A percentile compares a stretch with the other conserved stretches of the same genome.
Evolutionary conservation across 768 basidiomycete species (phyloP).

Genomic region (Coprinopsis strossmayeri): DNA sequence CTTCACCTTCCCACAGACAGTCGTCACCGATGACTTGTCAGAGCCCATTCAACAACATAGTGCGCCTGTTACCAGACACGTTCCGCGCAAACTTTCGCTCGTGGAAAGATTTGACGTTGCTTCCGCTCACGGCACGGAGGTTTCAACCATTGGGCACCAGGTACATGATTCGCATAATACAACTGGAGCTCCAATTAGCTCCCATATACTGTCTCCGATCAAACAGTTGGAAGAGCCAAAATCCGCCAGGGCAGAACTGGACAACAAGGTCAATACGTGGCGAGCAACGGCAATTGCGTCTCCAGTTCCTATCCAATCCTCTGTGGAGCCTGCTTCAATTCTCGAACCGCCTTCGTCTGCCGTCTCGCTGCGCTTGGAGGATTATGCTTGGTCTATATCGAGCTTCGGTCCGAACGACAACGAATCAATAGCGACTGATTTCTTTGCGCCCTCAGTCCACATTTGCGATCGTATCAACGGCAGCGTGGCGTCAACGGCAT

Average conservation of each 20-base stretch:
- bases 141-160: slow-evolving; percentile 9
- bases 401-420: slow-evolving; percentile 50
- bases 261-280: slow-evolving; percentile 61
- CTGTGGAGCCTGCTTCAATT: slow-evolving; percentile 34
- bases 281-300: slow-evolving; percentile 44
- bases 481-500: slow-evolving; percentile 50
- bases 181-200: slow-evolving; percentile 17
- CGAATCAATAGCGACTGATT: not conserved
- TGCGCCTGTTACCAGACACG: slow-evolving; percentile 36
- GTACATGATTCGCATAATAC: slow-evolving; percentile 22
- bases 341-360: slow-evolving; percentile 32
- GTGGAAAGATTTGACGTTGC: slow-evolving; percentile 53
- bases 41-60: slow-evolving; percentile 30
- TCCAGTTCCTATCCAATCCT: slow-evolving; percentile 42
- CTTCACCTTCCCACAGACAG: slow-evolving; percentile 22
- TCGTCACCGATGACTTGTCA: slow-evolving; percentile 30
- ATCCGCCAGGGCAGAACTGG: slow-evolving; percentile 44
- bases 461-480: slow-evolving; percentile 45
- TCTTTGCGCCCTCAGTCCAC: slow-evolving; percentile 43
- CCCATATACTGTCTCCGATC: slow-evolving; percentile 50
- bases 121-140: slow-evolving; percentile 30
- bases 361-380: slow-evolving; percentile 46
- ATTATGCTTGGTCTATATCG: slow-evolving; percentile 65
- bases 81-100: slow-evolving; percentile 63
- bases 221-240: slow-evolving; percentile 55